Evolutionary conservation across 768 basidiomycete species (phyloP), one percentile per base, ranked within the genome.

Genomic region (Mycena maculata): DNA sequence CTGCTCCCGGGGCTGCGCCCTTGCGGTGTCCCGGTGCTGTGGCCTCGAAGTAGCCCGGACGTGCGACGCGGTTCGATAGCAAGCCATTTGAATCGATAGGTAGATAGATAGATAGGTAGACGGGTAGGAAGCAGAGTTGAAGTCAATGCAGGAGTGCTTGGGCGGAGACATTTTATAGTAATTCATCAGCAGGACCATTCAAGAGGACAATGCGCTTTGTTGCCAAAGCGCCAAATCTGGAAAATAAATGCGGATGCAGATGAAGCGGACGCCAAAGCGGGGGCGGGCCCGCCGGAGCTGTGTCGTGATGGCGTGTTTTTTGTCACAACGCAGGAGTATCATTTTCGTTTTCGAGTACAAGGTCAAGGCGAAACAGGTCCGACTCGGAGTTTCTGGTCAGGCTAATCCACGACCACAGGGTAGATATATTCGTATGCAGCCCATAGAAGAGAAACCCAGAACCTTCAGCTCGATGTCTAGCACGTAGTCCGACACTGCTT

Each of bases 121-220:
- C n/a, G n/a, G n/a, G n/a, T n/a, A n/a, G n/a, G n/a, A n/a, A n/a
- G n/a, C n/a, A n/a, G n/a, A n/a, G n/a, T n/a, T n/a, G n/a, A n/a
- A n/a, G n/a, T n/a, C n/a, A n/a, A n/a, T 8, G 30, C 11, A 11
- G 13, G 22, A n/a, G 28, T 5, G n/a, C 15, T 18, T 25, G 30
- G 36, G n/a, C 7, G 15, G 28, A 12, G 6, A 4, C 25, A 41
- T 54, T 55, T 47, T 63, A 63, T 63, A 36, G 55, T 22, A 45
- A 23, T 4, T 31, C n/a, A n/a, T n/a, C n/a, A 22, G 25, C 31
- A 12, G 15, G 7, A 11, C 9, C 50, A 63, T 63, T 45, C 53
- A 47, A 55, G 42, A 47, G 23, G 49, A 49, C 58, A 38, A 60
- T 48, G 27, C 36, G 45, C 62, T 55, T 63, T 63, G 60, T 23